Evolutionary conservation across 208 protist genomes (phyloP).

Genomic region (Trichomonas tenax): DNA sequence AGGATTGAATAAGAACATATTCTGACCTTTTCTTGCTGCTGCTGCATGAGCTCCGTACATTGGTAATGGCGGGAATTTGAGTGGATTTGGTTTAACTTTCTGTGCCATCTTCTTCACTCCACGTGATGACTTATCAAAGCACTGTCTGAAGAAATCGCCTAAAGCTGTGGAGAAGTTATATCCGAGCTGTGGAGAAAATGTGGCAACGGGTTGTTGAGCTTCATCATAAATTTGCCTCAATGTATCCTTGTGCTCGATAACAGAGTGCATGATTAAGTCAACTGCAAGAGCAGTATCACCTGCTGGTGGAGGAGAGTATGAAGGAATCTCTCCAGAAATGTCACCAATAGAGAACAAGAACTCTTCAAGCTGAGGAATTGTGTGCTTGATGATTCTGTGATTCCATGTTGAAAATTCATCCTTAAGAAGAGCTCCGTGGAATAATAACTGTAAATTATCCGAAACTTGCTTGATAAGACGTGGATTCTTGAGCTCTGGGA

Average conservation of each 20-base stretch:
- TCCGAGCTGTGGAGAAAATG: background rate
- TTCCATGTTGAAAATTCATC: background rate
- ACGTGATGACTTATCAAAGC: background rate
- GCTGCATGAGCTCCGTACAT: no score
- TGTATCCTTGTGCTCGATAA: background rate
- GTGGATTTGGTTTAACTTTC: no score
- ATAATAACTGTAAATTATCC: background rate
- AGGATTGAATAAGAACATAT: no score
- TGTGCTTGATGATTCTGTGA: background rate
- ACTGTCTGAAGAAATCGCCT: background rate
- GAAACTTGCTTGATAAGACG: background rate
- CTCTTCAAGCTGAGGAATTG: background rate
- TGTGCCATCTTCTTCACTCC: no score
- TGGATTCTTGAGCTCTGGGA: background rate
- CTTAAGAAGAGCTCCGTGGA: background rate
- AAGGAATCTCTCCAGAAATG: background rate
- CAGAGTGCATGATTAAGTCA: background rate
- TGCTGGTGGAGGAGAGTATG: background rate
- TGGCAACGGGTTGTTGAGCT: no score
- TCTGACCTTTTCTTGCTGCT: no score
- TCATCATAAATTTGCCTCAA: no score
- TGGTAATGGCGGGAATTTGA: no score
- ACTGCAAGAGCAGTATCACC: background rate
- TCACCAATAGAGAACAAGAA: background rate
- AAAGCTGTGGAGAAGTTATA: background rate